These are phyloP conservation scores for Myochromella boudieri DNA, from an alignment of 768 basidiomycete genomes.

Conservation along the genomic window DNA sequence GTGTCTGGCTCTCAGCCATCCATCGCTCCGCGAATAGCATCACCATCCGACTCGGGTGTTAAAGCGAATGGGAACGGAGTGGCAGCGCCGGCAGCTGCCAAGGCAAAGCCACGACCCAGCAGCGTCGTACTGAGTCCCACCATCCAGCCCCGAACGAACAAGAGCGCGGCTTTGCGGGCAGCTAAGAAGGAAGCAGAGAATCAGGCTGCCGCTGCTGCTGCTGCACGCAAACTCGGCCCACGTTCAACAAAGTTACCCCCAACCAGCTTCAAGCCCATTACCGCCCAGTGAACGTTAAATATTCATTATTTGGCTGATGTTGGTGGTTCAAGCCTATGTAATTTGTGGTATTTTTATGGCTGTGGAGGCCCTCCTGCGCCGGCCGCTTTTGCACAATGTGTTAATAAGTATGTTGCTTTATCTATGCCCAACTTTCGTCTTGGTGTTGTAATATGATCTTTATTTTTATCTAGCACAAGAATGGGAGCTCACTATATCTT, in stretches of 20 bases:
- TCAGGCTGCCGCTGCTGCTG: slow-evolving; percentile 40
- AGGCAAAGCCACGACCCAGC: slow-evolving; percentile 49
- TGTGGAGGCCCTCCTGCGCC: slow-evolving; percentile 1
- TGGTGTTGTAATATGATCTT: not conserved
- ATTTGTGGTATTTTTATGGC: too few species aligned
- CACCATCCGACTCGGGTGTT: slow-evolving; percentile 8
- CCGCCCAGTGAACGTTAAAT: too few species aligned
- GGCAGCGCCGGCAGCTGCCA: slow-evolving; percentile 16
- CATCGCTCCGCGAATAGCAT: slow-evolving; percentile 2
- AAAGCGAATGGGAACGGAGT: slow-evolving; percentile 8
- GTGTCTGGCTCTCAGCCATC: slow-evolving; percentile 37
- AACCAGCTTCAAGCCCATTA: slow-evolving; percentile 41
- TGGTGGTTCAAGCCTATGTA: too few species aligned
- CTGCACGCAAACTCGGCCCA: slow-evolving; percentile 35
- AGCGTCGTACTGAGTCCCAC: slow-evolving; percentile 54
- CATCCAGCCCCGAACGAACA: slow-evolving; percentile 71
- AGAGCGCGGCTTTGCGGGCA: slow-evolving; percentile 67
- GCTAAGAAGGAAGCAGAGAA: slow-evolving; percentile 64
- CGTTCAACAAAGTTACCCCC: slow-evolving; percentile 32
- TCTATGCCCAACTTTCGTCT: slow-evolving; percentile 1
- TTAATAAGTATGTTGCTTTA: not conserved
- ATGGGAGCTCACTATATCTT: not conserved
- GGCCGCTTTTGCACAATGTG: not conserved
- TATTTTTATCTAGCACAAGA: not conserved
- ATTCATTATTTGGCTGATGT: too few species aligned